phyloP scores from a whole-genome alignment of 106 monocot genomes.

The Allium cepa region DNA sequence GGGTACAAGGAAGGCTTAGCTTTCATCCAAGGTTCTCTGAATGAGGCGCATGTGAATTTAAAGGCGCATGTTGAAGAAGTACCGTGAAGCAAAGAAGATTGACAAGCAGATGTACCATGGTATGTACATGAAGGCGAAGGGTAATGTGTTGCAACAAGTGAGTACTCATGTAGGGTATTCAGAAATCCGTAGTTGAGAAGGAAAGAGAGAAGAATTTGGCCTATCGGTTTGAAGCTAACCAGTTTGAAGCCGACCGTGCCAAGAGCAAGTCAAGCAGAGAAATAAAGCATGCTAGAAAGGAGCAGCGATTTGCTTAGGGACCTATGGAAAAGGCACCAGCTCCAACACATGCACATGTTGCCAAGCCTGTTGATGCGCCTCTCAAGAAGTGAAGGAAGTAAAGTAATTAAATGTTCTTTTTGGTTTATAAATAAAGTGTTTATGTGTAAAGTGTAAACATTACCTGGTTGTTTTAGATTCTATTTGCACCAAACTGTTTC shows the following conservation, averaged over 20 bases:
- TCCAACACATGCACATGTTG: too few relatives aligned
- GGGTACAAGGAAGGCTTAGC: too few relatives aligned
- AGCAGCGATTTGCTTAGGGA: constrained; percentile 15
- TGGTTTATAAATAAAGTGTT: too few relatives aligned
- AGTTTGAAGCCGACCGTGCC: constrained; percentile 35
- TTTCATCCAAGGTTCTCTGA: constrained; percentile 44
- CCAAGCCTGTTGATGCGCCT: too few relatives aligned
- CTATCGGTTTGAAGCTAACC: constrained; percentile 43
- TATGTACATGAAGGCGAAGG: constrained; percentile 52
- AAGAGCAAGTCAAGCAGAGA: constrained; percentile 54
- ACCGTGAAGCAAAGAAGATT: constrained; percentile 41
- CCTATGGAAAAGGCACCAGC: too few relatives aligned
- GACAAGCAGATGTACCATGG: constrained; percentile 54
- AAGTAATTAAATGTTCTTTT: too few relatives aligned
- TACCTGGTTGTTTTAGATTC: too few relatives aligned
- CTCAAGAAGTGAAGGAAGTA: too few relatives aligned
- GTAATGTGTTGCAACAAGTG: constrained; percentile 44
- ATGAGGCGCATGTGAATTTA: constrained; percentile 44
- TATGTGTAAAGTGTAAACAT: too few relatives aligned
- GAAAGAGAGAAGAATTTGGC: constrained; percentile 40
- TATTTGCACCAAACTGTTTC: too few relatives aligned
- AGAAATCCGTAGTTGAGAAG: constrained; percentile 46
- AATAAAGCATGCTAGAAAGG: constrained; percentile 41
- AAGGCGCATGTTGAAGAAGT: constrained; percentile 33
- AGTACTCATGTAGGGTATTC: constrained; percentile 47